Evolutionary conservation across 2,329 filamentous ascomycete species (phyloP), one percentile per base, ranked within the genome.

Genomic region (Calonectria montana): DNA sequence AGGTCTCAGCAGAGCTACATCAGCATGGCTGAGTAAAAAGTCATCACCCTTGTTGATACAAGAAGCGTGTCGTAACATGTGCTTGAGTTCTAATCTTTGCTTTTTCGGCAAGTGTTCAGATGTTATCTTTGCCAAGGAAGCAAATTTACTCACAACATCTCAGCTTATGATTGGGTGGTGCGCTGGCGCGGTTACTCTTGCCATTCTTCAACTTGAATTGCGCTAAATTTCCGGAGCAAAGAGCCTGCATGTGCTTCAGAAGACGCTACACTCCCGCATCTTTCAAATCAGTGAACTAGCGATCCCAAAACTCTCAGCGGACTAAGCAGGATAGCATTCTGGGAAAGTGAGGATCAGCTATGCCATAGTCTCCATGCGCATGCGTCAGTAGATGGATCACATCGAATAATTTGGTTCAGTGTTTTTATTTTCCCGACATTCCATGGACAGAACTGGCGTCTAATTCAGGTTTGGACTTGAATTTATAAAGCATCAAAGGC

Each of bases 1-100:
- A 1, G 50, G 55, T 8, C 16, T 53, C 6, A 75, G 16, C 5
- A 59, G n/a, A 9, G 65, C 71, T 7, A 71, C 27, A 27, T 70
- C 66, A 2, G 13, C 15, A 6, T 65, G 18, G 3, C 4, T 59
- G 2, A 61, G n/a, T 3, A 18, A 10, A 21, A 25, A 64, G 18
- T 12, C 23, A 16, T 39, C 9, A 16, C 16, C 53, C 10, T 39
- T 37, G 15, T 21, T 12, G 31, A 59, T 59, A 21, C 18, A 55
- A 0, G 62, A 50, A 0, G 37, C 64, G 1, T 62, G 16, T 8
- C 39, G 41, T 0, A 63, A 1, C 2, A 75, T 31, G 2, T 8
- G 15, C 23, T 65, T 67, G 6, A 67, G 41, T 45, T 75, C 71
- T 0, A 2, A 2, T 1, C 10, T 7, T 12, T 41, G 25, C 12